Evolutionary conservation across 495 filamentous ascomycete genomes (phyloP).

Genomic region (Neurospora sp.): DNA sequence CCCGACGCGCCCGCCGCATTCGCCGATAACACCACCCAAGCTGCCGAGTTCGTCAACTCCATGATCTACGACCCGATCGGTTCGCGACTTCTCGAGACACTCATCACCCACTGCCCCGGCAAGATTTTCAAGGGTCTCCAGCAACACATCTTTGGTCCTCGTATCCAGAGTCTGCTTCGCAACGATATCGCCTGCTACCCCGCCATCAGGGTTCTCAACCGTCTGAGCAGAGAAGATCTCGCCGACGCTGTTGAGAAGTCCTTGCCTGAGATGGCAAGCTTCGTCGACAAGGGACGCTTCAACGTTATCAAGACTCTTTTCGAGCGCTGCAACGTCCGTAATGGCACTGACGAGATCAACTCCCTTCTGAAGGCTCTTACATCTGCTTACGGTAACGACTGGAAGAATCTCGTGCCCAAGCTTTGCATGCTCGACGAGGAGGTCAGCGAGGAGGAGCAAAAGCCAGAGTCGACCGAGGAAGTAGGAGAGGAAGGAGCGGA

Average conservation of each 20-base stretch:
- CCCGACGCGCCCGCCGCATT: constrained; percentile 35
- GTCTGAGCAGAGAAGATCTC: constrained; percentile 76
- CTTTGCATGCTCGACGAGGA: constrained; percentile 43
- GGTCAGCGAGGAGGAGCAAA: constrained; percentile 21
- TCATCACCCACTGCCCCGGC: constrained; percentile 68
- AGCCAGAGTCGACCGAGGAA: background rate
- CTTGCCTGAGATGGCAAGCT: constrained; percentile 52
- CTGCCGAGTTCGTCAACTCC: constrained; percentile 62
- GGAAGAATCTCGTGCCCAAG: constrained; percentile 42
- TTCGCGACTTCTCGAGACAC: constrained; percentile 76
- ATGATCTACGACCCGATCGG: constrained; percentile 84
- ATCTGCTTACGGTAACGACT: constrained; percentile 45
- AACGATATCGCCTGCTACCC: constrained; percentile 88
- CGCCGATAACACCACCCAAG: constrained; percentile 29
- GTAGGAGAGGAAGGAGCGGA: background rate
- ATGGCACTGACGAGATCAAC: constrained; percentile 43
- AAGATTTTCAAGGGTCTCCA: constrained; percentile 83
- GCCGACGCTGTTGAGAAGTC: constrained; percentile 56
- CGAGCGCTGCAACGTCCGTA: constrained; percentile 65
- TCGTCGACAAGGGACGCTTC: constrained; percentile 65
- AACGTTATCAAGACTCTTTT: constrained; percentile 71
- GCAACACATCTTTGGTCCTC: constrained; percentile 59
- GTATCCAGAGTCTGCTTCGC: constrained; percentile 65
- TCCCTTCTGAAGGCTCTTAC: constrained; percentile 52
- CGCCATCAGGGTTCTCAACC: constrained; percentile 65